phyloP scores from a whole-genome alignment of 2,329 filamentous ascomycete genomes.

The Sporothrix humicola region DNA sequence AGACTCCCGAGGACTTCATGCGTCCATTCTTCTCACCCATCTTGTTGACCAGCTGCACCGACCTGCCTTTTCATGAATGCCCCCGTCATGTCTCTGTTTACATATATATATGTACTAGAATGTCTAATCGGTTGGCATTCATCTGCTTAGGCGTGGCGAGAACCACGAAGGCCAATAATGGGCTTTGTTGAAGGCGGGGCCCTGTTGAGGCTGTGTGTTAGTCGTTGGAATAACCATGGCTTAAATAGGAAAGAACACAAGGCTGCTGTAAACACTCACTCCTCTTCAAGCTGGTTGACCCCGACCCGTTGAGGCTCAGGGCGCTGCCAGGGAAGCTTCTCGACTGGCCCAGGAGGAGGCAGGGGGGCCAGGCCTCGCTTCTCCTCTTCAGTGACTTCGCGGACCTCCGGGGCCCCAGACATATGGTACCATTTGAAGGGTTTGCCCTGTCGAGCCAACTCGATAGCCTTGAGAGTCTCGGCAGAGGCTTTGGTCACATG shows the following conservation, averaged over 20 bases:
- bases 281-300: background rate
- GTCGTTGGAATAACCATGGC: too few relatives aligned
- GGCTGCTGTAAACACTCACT: background rate
- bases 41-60: background rate
- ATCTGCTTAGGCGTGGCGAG: constrained; percentile 30
- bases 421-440: constrained; percentile 32
- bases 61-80: background rate
- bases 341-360: background rate
- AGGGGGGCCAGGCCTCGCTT: background rate
- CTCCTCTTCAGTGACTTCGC: constrained; percentile 25
- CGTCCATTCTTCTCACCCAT: background rate
- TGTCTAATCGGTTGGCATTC: background rate
- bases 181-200: background rate
- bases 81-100: background rate
- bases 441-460: constrained; percentile 31
- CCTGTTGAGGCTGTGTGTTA: background rate
- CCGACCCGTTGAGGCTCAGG: constrained; percentile 1
- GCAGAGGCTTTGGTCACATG: background rate
- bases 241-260: too few relatives aligned
- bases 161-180: constrained; percentile 33
- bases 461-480: constrained; percentile 23
- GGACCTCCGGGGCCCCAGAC: constrained; percentile 23
- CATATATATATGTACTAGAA: background rate
- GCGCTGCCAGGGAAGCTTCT: background rate
- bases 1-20: too few relatives aligned